Base-by-base conservation (phyloP, 192 early-diverging fungal species). In the Umbelopsis ramanniana region DNA sequence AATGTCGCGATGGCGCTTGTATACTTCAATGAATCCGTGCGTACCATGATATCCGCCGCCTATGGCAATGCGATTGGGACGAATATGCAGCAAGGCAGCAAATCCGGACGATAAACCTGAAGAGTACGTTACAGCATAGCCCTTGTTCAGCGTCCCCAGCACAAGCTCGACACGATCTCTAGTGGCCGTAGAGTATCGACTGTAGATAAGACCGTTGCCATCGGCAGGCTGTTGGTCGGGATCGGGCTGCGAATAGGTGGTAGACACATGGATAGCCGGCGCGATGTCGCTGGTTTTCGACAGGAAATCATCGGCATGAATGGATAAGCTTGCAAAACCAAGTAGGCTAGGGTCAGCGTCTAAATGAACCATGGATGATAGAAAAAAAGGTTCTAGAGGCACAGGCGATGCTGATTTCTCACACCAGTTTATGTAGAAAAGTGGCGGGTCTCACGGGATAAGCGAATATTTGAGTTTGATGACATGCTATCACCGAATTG, bases 101-200 rank as follows among this genome's bases (percentile, higher is more conserved):
- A 76, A 80, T 14, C 85, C 75, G 6, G 91, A 84, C 0, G 89
- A 82, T 12, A 91, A 75, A 0, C 91, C 91, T 0, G 85, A 86
- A 9, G 83, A 76, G 66, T 88, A 92, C 2, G 88, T 80, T 17
- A 89, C 84, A 7, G 91, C 89, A 54, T 87, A 78, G 68, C 82
- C 89, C 22, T 80, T 73, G 35, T 84, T 84, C 4, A 89, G 53
- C 0, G 81, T 81, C 10, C 88, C 86, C 1, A 92, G 76, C 1
- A 86, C 85, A 1, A 69, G 60, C 71, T 92, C 91, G 11, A 86
- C 54, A 21, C 90, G 77, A 48, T 81, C 74, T 17, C 75, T 66
- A 8, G 76, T 83, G 6, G 80, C 79, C 1, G 81, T 76, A 12
- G 80, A 53, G 46, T 80, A 69, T 50, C 91, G 77, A 7, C 85